A percentile compares a stretch with the other conserved stretches of the same genome.
Evolutionary conservation across 352 stramenopile genomes (phyloP).

Genomic region (Saprolegnia parasitica): DNA sequence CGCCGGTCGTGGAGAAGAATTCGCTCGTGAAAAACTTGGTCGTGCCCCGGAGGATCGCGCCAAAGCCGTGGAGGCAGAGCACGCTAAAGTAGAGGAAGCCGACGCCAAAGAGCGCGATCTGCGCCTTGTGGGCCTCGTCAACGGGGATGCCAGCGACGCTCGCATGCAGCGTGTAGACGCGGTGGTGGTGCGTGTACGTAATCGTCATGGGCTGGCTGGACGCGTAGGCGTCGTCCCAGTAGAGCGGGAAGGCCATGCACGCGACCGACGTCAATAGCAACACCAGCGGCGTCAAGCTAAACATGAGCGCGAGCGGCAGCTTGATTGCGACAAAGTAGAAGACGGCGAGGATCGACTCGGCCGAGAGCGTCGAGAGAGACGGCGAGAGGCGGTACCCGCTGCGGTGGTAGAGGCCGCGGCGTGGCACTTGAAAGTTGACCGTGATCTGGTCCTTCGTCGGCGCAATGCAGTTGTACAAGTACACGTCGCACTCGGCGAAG

Average conservation of each 20-base stretch:
- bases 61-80: conserved; percentile 21
- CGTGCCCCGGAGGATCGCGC: conserved; percentile 5
- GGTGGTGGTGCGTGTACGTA: neutral
- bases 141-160: neutral
- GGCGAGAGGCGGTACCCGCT: conserved; percentile 51
- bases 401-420: conserved; percentile 27
- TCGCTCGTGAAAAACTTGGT: conserved; percentile 30
- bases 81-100: conserved; percentile 16
- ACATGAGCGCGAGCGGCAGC: conserved; percentile 47
- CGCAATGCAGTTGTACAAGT: conserved; percentile 61
- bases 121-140: neutral
- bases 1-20: conserved; percentile 25
- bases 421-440: conserved; percentile 19
- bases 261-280: neutral
- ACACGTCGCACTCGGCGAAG: conserved; percentile 51
- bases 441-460: conserved; percentile 35
- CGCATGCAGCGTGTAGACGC: neutral
- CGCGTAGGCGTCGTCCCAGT: neutral
- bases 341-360: conserved; percentile 39
- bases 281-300: conserved; percentile 35
- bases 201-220: neutral
- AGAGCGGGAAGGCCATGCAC: conserved; percentile 46
- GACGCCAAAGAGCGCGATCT: conserved; percentile 12
- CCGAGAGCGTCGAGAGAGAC: conserved; percentile 44
- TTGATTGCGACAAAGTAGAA: conserved; percentile 65